A percentile compares a stretch with the other conserved stretches of the same genome.
These are phyloP conservation scores for Daldinia loculata DNA, from an alignment of 495 filamentous ascomycete species.

Conservation along the genomic window DNA sequence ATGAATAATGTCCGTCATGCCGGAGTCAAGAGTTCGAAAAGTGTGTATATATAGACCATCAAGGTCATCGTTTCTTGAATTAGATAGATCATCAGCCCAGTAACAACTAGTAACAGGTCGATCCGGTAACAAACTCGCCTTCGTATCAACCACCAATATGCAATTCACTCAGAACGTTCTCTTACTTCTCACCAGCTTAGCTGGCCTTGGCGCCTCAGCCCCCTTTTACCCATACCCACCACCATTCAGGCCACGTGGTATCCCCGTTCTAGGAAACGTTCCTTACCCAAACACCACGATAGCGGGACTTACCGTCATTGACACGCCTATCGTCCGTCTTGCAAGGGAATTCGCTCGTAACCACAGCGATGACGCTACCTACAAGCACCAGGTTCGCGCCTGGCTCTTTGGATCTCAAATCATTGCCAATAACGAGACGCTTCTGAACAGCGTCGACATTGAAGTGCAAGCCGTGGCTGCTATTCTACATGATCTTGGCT, in stretches of 20 bases:
- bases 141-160: conserved; percentile 23
- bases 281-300: conserved; percentile 36
- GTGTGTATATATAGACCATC: not conserved
- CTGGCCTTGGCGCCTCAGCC: conserved; percentile 11
- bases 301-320: conserved; percentile 50
- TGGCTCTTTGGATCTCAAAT: conserved; percentile 53
- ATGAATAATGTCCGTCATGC: not conserved
- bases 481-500: conserved; percentile 66
- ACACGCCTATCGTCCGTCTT: conserved; percentile 51
- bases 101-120: conserved; percentile 11
- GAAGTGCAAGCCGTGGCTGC: conserved; percentile 60
- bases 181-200: conserved; percentile 25
- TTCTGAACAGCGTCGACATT: conserved; percentile 48
- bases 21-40: not conserved
- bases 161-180: conserved; percentile 25
- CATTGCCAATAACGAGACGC: conserved; percentile 48
- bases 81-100: conserved; percentile 3
- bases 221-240: not conserved
- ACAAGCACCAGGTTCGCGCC: conserved; percentile 57
- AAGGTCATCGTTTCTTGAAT: not conserved
- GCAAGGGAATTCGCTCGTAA: conserved; percentile 53
- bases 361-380: conserved; percentile 47
- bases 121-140: conserved; percentile 10
- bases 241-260: not conserved
- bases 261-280: conserved; percentile 12